Percentiles rank a stretch among this genome's conserved stretches.
These are phyloP conservation scores for Novakomyces olei DNA, from an alignment of 805 yeast species.

Conservation along the genomic window DNA sequence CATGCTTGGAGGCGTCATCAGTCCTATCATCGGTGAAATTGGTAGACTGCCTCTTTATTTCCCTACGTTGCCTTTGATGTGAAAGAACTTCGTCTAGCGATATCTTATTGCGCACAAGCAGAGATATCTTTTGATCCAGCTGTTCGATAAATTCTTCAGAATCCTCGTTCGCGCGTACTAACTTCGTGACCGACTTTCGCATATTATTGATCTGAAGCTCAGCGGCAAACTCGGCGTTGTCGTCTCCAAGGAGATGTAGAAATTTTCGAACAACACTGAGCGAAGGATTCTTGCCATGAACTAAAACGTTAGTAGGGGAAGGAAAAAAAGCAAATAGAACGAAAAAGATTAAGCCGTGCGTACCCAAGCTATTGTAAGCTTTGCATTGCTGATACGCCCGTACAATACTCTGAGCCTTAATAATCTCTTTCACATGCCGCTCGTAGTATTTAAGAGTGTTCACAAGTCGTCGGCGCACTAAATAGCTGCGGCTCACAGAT, in stretches of 20 bases:
- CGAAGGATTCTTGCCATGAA: slow-evolving; percentile 56
- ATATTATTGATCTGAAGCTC: slow-evolving; percentile 45
- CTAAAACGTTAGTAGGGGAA: no score
- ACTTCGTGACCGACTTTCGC: slow-evolving; percentile 47
- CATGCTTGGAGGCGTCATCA: slow-evolving; percentile 19
- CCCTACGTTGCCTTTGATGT: slow-evolving; percentile 15
- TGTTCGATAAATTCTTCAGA: slow-evolving; percentile 55
- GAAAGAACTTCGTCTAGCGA: slow-evolving; percentile 44
- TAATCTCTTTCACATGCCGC: slow-evolving; percentile 36
- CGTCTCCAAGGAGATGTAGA: slow-evolving; percentile 50
- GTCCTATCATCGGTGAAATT: slow-evolving; percentile 16
- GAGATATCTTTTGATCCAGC: slow-evolving; percentile 53
- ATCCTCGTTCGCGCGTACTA: slow-evolving; percentile 45
- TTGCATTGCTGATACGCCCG: slow-evolving; percentile 43
- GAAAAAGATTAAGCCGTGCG: no score
- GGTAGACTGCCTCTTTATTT: slow-evolving; percentile 3
- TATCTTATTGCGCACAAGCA: slow-evolving; percentile 58
- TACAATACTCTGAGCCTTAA: slow-evolving; percentile 52
- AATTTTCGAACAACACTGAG: slow-evolving; percentile 54
- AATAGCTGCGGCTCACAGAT: slow-evolving; percentile 29
- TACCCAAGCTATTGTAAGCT: no score
- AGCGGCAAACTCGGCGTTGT: slow-evolving; percentile 50
- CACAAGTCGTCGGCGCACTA: no score
- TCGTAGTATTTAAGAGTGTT: no score
- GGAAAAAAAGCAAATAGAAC: no score